Conservation (phyloP, 257 asterid genomes). For the Rhazya stricta region DNA sequence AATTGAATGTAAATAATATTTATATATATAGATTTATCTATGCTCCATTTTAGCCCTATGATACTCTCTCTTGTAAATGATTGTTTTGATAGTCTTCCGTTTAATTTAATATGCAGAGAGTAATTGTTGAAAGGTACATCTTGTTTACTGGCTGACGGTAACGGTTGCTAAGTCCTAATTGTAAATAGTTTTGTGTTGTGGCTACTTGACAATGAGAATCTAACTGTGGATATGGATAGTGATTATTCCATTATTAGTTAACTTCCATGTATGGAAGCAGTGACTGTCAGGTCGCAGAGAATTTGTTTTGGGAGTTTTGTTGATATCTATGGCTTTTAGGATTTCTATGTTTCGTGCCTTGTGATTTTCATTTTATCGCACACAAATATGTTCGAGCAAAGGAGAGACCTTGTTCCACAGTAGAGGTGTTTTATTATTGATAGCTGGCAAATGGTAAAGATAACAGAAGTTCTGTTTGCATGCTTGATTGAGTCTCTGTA, state of each 20-base stretch:
- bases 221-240: not conserved
- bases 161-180: not conserved
- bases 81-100: not conserved
- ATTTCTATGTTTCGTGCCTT: not conserved
- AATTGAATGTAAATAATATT: constrained; percentile 23
- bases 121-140: not conserved
- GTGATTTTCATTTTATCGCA: not conserved
- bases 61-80: not conserved
- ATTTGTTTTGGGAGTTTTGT: not conserved
- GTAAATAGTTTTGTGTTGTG: not conserved
- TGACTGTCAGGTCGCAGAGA: not conserved
- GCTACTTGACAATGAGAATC: not conserved
- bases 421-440: not conserved
- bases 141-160: not conserved
- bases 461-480: not conserved
- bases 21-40: constrained; percentile 12
- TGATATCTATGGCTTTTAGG: not conserved
- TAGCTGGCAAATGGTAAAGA: not conserved
- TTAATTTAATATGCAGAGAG: not conserved
- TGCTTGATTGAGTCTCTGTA: not conserved
- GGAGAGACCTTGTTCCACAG: not conserved
- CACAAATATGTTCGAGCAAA: not conserved
- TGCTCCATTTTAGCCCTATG: not conserved
- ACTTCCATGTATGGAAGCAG: not conserved
- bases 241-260: not conserved